These are phyloP conservation scores for Amanita inopinata DNA, from an alignment of 768 basidiomycete genomes.

Conservation along the genomic window DNA sequence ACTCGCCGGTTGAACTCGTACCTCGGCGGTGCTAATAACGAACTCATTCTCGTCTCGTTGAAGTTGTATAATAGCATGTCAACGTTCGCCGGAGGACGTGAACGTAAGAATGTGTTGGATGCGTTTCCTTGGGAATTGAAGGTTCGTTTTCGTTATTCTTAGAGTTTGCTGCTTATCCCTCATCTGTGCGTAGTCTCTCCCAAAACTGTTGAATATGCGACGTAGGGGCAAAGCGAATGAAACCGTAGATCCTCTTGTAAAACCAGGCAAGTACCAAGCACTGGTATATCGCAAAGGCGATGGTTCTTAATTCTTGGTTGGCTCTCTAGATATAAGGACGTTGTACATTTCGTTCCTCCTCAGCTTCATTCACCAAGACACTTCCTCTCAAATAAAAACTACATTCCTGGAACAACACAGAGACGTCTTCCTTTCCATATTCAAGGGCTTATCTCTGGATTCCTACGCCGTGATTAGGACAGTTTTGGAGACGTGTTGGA, in stretches of 20 bases:
- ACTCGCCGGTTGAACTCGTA: conserved; percentile 51
- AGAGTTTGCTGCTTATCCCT: conserved; percentile 4
- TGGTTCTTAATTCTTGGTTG: too few relatives aligned
- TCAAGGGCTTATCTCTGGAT: conserved; percentile 65
- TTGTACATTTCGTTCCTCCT: conserved; percentile 65
- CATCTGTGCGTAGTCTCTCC: conserved; percentile 38
- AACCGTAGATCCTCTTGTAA: conserved; percentile 28
- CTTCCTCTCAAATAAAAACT: conserved; percentile 43
- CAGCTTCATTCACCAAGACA: conserved; percentile 51
- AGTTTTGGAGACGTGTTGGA: conserved; percentile 69
- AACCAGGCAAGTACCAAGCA: conserved; percentile 41
- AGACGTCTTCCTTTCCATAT: conserved; percentile 55
- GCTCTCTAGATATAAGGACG: conserved; percentile 64
- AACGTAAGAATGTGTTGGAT: conserved; percentile 54
- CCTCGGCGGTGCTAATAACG: conserved; percentile 51
- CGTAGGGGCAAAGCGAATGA: conserved; percentile 41
- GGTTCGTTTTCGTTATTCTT: conserved; percentile 24
- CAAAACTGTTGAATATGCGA: conserved; percentile 63
- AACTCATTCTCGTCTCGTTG: conserved; percentile 55
- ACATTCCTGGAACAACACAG: conserved; percentile 64
- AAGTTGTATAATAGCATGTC: conserved; percentile 57
- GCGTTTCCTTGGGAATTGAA: conserved; percentile 74
- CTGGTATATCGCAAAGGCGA: background rate
- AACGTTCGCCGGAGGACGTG: conserved; percentile 53
- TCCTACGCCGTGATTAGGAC: conserved; percentile 48